Conservation (phyloP, 495 filamentous ascomycete genomes). For the Hypoxylon fuscum region DNA sequence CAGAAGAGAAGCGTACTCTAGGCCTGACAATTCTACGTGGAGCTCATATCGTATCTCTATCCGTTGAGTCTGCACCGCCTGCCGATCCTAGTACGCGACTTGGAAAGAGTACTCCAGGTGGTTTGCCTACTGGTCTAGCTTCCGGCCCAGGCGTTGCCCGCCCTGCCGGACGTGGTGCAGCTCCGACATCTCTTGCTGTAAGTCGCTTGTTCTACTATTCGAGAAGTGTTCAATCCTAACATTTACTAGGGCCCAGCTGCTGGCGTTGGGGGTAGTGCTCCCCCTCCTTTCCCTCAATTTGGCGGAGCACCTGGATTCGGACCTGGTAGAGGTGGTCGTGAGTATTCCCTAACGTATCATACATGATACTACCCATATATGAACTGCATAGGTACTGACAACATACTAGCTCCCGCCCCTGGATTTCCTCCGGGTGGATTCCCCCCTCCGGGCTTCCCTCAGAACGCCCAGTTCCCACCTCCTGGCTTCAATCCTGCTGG, state of each 20-base stretch:
- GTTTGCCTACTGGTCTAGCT: slow-evolving; percentile 71
- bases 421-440: slow-evolving; percentile 68
- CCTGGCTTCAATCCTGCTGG: slow-evolving; percentile 72
- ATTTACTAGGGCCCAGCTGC: slow-evolving; percentile 76
- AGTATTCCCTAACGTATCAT: slow-evolving; percentile 47
- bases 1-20: slow-evolving; percentile 95
- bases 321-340: slow-evolving; percentile 78
- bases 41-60: slow-evolving; percentile 90
- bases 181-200: slow-evolving; percentile 80
- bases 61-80: slow-evolving; percentile 95
- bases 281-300: slow-evolving; percentile 74
- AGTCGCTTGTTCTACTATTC: slow-evolving; percentile 41
- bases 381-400: slow-evolving; percentile 19
- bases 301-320: slow-evolving; percentile 70
- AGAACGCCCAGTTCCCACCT: slow-evolving; percentile 70
- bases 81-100: slow-evolving; percentile 91
- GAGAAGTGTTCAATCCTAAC: slow-evolving; percentile 43
- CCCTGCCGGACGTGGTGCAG: slow-evolving; percentile 85
- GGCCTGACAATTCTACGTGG: slow-evolving; percentile 95
- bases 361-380: no score
- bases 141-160: slow-evolving; percentile 91
- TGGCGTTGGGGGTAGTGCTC: slow-evolving; percentile 83
- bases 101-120: slow-evolving; percentile 76
- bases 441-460: slow-evolving; percentile 58
- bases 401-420: slow-evolving; percentile 64